A percentile compares a stretch with the other conserved stretches of the same genome.
Conservation (phyloP, 2,329 filamentous ascomycete genomes). For the Aureobasidium sp. region DNA sequence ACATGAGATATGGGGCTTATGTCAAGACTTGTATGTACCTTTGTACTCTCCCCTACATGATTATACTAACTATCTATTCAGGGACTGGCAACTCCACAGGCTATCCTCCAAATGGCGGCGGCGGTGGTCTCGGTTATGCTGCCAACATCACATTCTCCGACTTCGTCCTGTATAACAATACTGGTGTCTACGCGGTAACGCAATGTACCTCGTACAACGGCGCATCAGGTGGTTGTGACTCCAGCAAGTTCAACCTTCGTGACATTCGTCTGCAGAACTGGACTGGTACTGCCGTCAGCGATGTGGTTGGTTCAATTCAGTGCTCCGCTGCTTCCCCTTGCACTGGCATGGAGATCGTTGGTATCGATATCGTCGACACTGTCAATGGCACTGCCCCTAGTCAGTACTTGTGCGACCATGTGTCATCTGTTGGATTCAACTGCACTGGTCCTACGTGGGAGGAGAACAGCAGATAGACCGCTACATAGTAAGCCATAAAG, state of each 20-base stretch:
- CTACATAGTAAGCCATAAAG: background rate
- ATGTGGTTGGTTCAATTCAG: slow-evolving; percentile 20
- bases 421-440: slow-evolving; percentile 17
- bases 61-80: background rate
- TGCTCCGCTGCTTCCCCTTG: slow-evolving; percentile 23
- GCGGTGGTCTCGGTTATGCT: slow-evolving; percentile 43
- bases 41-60: background rate
- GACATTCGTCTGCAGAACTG: slow-evolving; percentile 22
- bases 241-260: slow-evolving; percentile 29
- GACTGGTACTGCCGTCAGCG: slow-evolving; percentile 21
- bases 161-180: slow-evolving; percentile 17
- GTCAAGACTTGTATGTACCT: slow-evolving; percentile 43
- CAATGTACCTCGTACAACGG: slow-evolving; percentile 21
- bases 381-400: slow-evolving; percentile 16
- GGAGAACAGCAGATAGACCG: slow-evolving; percentile 7
- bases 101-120: slow-evolving; percentile 47
- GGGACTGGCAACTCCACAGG: slow-evolving; percentile 37
- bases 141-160: slow-evolving; percentile 31
- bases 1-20: slow-evolving; percentile 42
- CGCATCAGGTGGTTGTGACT: slow-evolving; percentile 19
- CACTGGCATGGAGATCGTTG: slow-evolving; percentile 17
- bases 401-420: slow-evolving; percentile 19
- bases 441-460: slow-evolving; percentile 17
- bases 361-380: slow-evolving; percentile 14
- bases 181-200: slow-evolving; percentile 18